Evolutionary conservation across 176 grass and related monocot species (phyloP).

Genomic region (Rhynchospora pubera): DNA sequence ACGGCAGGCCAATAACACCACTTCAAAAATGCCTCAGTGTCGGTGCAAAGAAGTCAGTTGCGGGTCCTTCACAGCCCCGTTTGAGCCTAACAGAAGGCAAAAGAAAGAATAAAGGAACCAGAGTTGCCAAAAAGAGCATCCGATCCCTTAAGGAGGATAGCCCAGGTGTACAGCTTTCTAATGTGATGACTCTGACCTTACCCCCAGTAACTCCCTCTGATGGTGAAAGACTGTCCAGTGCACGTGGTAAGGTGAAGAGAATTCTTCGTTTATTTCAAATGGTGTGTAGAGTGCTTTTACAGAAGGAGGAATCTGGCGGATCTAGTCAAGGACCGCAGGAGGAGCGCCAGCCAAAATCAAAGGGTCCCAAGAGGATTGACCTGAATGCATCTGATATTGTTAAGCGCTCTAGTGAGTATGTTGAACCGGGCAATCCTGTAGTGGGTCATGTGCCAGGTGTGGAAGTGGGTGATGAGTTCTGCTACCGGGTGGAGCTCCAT

Average conservation of each 20-base stretch:
- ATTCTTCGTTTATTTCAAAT: constrained; percentile 24
- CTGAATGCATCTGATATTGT: constrained; percentile 35
- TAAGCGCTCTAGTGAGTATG: constrained; percentile 34
- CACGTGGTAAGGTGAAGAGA: constrained; percentile 16
- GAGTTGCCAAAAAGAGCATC: background rate
- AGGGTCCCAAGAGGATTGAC: constrained; percentile 35
- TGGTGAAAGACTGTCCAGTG: background rate
- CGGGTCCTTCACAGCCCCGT: background rate
- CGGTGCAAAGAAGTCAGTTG: background rate
- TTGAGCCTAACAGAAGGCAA: background rate
- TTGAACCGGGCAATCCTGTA: constrained; percentile 23
- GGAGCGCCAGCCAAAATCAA: constrained; percentile 4
- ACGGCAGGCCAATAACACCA: background rate
- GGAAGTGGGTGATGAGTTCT: constrained; percentile 81
- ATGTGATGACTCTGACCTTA: background rate
- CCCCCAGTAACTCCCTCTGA: background rate
- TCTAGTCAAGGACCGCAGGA: background rate
- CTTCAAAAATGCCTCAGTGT: background rate
- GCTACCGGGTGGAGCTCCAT: constrained; percentile 55
- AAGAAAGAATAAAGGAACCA: constrained; percentile 6
- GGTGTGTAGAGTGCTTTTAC: constrained; percentile 8
- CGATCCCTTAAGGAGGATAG: background rate
- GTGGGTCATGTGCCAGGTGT: constrained; percentile 56
- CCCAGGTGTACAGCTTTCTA: background rate
- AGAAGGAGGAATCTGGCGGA: constrained; percentile 15